Evolutionary conservation across 2,329 filamentous ascomycete species (phyloP).

Genomic region (Alternaria burnsii): DNA sequence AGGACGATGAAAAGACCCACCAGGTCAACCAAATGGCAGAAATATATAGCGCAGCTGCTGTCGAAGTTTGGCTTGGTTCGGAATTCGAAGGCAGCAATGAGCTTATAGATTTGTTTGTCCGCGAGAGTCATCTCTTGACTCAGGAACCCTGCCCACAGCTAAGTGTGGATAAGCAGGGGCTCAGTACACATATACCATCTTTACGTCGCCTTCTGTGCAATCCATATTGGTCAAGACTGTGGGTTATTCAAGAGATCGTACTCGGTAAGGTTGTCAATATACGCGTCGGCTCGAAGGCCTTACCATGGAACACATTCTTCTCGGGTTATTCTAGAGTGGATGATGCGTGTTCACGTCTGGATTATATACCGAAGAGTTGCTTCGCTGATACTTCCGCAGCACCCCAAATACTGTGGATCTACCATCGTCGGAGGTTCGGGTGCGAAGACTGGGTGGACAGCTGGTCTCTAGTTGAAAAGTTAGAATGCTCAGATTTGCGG

Average conservation of each 20-base stretch:
- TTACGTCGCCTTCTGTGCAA: rapidly evolving
- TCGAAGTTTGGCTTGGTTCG: background rate
- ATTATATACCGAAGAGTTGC: too few species aligned
- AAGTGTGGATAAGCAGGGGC: background rate
- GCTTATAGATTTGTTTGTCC: background rate
- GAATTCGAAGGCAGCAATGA: background rate
- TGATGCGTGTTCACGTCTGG: background rate
- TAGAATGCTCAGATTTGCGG: background rate
- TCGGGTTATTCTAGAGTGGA: background rate
- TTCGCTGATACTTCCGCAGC: too few species aligned
- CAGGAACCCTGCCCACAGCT: rapidly evolving
- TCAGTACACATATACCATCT: rapidly evolving
- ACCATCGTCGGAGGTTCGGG: rapidly evolving
- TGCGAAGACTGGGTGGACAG: too few species aligned
- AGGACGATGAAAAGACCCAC: background rate
- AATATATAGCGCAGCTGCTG: background rate
- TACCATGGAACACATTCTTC: background rate
- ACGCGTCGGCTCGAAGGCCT: background rate
- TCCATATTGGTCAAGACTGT: background rate
- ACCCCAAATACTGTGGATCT: background rate
- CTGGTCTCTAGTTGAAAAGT: too few species aligned
- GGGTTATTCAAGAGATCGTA: background rate
- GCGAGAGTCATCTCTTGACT: rapidly evolving
- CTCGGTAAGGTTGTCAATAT: background rate
- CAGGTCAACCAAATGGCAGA: background rate